phyloP scores from a whole-genome alignment of 1,139 yeast genomes.

The Magnusiomyces starmeri region DNA sequence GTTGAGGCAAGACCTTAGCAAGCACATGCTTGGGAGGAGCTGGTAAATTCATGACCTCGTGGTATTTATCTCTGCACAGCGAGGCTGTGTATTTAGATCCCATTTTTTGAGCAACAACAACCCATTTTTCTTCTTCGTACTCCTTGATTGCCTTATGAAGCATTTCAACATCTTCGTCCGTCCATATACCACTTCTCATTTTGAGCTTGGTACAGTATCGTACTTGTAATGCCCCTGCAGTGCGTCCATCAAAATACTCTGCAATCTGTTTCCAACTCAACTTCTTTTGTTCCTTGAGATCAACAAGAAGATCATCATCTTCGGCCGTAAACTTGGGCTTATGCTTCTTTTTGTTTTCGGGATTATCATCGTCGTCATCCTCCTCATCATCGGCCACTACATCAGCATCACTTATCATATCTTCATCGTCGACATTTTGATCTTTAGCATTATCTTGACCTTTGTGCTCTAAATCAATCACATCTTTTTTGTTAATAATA shows the following conservation, averaged over 20 bases:
- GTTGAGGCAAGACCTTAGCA: background rate
- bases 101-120: constrained; percentile 22
- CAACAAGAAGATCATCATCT: constrained; percentile 27
- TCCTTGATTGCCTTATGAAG: constrained; percentile 23
- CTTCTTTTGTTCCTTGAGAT: constrained; percentile 25
- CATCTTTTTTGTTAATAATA: background rate
- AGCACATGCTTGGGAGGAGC: background rate
- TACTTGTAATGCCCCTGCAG: constrained; percentile 30
- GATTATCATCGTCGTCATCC: constrained; percentile 1
- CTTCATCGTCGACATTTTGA: background rate
- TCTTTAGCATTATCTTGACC: background rate
- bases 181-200: constrained; percentile 22
- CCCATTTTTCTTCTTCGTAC: constrained; percentile 28
- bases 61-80: constrained; percentile 23
- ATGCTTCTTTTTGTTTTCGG: constrained; percentile 6
- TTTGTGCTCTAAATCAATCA: background rate
- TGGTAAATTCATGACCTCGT: constrained; percentile 3
- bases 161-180: constrained; percentile 22
- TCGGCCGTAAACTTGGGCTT: constrained; percentile 28
- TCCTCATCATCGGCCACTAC: background rate
- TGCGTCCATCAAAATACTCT: constrained; percentile 27
- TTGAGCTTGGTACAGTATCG: constrained; percentile 30
- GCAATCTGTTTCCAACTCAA: constrained; percentile 30
- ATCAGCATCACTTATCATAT: background rate
- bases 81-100: constrained; percentile 24